Evolutionary conservation across 352 stramenopile genomes (phyloP).

Genomic region (Pilasporangium apinafurcum): DNA sequence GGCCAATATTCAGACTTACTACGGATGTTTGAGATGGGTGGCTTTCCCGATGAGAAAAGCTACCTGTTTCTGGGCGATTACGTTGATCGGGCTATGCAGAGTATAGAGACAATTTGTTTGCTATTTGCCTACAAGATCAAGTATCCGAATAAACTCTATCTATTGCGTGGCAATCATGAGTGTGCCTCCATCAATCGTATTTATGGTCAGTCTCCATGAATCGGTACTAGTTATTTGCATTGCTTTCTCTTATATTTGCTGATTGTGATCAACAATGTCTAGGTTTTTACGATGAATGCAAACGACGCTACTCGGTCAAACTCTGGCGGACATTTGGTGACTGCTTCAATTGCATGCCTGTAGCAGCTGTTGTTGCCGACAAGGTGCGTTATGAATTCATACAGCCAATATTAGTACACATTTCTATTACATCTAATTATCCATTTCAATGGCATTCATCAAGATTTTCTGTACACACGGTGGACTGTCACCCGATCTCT

Average conservation of each 20-base stretch:
- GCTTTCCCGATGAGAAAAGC: constrained; percentile 83
- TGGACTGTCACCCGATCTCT: constrained; percentile 90
- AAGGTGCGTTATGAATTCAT: constrained; percentile 43
- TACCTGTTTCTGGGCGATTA: constrained; percentile 84
- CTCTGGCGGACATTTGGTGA: constrained; percentile 96
- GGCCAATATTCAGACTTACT: constrained; percentile 98
- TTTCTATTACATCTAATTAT: background rate
- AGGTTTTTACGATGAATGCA: constrained; percentile 99
- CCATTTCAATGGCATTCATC: background rate
- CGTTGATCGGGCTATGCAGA: constrained; percentile 87
- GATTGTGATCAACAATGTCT: too few species aligned
- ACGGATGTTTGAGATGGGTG: constrained; percentile 91
- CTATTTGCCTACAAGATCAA: constrained; percentile 86
- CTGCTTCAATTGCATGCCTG: constrained; percentile 98
- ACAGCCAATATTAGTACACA: background rate
- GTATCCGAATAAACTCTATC: constrained; percentile 82
- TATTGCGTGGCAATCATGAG: constrained; percentile 80
- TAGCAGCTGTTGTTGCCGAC: constrained; percentile 93
- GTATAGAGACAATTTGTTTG: constrained; percentile 77
- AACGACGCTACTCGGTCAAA: constrained; percentile 89
- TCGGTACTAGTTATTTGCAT: too few species aligned
- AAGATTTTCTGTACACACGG: constrained; percentile 98
- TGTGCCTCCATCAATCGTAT: constrained; percentile 76
- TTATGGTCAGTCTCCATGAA: constrained; percentile 48
- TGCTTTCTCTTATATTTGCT: background rate